Evolutionary conservation across 2,329 filamentous ascomycete species (phyloP), one percentile per base, ranked within the genome.

Genomic region (Exophiala viscosa): DNA sequence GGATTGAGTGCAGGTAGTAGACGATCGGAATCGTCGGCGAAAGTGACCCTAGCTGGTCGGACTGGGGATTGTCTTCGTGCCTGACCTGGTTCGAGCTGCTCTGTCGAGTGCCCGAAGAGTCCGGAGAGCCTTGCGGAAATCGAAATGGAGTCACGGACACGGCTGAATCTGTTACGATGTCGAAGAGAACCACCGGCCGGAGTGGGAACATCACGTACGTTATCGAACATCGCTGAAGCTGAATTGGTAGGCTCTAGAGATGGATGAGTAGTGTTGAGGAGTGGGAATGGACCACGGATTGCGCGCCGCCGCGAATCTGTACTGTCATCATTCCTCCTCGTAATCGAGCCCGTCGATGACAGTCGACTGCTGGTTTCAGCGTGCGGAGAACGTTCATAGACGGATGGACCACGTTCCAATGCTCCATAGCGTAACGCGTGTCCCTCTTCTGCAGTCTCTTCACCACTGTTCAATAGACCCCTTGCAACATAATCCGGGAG

Each of bases 401-500:
- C 46, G 13, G 55, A 55, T 5, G 54, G 52, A 11, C 55, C 52
- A 40, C 72, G 69, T 38, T 69, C 69, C 11, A 72, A 66, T 13
- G 73, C 60, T 14, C 73, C 71, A 58, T 70, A 67, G 28, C 74
- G 69, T 60, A 74, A 69, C 33, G 73, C 71, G 46, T 68, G 69
- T 5, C 72, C 73, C 59, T 76, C 73, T 13, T 68, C 72, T 2
- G 67, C 66, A 6, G 73, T 74, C 57, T 75, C 73, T 54, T 75
- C 72, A 55, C 73, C 69, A 51, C 73, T 75, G 52, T 64, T 74
- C 7, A 74, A 64, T 28, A 75, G 64, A 3, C 70, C 70, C 49
- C 73, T 68, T 20, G 71, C 70, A 13, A 74, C 71, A 10, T 70
- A 70, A 51, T 74, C 73, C 33, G 75, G 74, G n/a, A 76, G 59